Evolutionary conservation across 345 rosid species (phyloP).

Genomic region (thale cress (Arabidopsis thaliana)): DNA sequence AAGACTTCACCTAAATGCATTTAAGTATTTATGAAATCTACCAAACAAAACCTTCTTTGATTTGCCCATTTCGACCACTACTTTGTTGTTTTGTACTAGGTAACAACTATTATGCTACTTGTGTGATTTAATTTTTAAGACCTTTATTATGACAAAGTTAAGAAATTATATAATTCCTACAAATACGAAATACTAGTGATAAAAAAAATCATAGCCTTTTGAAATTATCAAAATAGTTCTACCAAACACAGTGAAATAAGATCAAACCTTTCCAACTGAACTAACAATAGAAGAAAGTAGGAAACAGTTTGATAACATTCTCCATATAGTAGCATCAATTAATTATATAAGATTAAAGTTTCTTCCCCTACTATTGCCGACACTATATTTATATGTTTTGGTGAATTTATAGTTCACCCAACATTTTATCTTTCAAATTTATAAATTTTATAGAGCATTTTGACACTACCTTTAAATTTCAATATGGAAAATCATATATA

Average conservation of each 20-base stretch:
- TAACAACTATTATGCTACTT: not conserved
- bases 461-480: not conserved
- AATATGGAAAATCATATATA: not conserved
- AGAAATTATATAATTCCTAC: not conserved
- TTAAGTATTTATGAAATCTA: conserved; percentile 25
- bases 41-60: conserved; percentile 32
- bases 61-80: not conserved
- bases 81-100: conserved; percentile 7
- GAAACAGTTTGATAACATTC: conserved; percentile 6
- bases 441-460: not conserved
- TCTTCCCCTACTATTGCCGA: conserved; percentile 5
- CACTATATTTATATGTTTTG: conserved; percentile 12
- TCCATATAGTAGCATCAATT: not conserved
- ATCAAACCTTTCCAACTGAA: not conserved
- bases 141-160: not conserved
- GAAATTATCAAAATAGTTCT: not conserved
- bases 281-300: not conserved
- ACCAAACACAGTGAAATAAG: not conserved
- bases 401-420: conserved; percentile 26
- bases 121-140: not conserved
- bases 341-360: not conserved
- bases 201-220: not conserved
- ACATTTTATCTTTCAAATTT: not conserved
- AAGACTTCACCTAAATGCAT: conserved; percentile 30
- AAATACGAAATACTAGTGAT: not conserved